Conservation (phyloP, 2,329 filamentous ascomycete species). For the Epichloe sp. region DNA sequence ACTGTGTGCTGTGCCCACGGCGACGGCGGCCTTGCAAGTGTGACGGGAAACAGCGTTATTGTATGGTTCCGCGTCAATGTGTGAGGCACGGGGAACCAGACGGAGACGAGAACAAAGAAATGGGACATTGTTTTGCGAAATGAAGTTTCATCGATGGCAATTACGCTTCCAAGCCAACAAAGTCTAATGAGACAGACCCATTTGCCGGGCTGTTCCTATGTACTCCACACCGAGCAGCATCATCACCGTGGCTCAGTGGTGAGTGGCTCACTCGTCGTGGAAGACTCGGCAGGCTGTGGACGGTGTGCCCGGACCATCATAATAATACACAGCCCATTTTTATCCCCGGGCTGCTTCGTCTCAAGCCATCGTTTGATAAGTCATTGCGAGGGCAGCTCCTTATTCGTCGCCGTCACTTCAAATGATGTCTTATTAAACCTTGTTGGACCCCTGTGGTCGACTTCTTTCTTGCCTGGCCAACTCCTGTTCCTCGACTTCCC, state of each 20-base stretch:
- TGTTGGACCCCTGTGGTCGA: slow-evolving; percentile 1
- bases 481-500: no score
- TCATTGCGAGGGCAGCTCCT: background rate
- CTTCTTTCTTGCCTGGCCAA: background rate
- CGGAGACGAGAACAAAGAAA: background rate
- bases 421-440: background rate
- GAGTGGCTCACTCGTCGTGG: background rate
- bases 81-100: background rate
- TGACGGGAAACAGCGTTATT: no score
- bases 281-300: background rate
- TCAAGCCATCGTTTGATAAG: background rate
- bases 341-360: background rate
- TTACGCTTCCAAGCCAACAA: slow-evolving; percentile 1
- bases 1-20: background rate
- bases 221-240: background rate
- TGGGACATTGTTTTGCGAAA: background rate
- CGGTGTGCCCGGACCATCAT: background rate
- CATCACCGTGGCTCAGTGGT: no score
- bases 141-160: background rate
- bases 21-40: no score
- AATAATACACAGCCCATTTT: no score
- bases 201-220: background rate
- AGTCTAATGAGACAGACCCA: slow-evolving; percentile 3
- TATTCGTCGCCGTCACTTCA: background rate
- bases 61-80: background rate